phyloP scores from a whole-genome alignment of 306 rosid species.

The Cucumis sativus region DNA sequence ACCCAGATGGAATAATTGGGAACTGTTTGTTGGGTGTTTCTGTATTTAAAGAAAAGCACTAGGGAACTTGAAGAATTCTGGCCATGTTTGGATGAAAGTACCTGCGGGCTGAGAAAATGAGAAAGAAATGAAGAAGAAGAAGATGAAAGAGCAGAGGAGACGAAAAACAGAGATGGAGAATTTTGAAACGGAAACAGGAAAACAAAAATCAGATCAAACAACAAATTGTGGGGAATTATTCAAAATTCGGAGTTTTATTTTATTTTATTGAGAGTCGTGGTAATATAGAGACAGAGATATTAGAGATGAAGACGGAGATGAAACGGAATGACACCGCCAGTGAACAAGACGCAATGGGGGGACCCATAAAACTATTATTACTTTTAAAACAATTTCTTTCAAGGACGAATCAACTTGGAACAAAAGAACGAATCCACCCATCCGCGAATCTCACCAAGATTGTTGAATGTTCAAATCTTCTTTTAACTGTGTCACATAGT shows the following conservation, averaged over 20 bases:
- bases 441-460: no score
- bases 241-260: not conserved
- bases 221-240: not conserved
- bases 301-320: conserved; percentile 4
- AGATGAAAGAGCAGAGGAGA: not conserved
- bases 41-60: not conserved
- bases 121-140: not conserved
- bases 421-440: no score
- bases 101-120: not conserved
- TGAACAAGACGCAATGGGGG: not conserved
- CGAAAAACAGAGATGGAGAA: conserved; percentile 1
- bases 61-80: not conserved
- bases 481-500: no score
- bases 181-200: conserved; percentile 4
- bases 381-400: no score
- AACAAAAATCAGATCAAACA: not conserved
- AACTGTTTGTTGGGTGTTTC: not conserved
- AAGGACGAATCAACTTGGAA: no score
- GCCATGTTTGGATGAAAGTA: not conserved
- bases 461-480: no score
- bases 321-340: conserved; percentile 4
- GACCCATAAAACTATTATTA: not conserved
- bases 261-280: not conserved
- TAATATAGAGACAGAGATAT: not conserved
- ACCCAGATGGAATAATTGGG: not conserved